Evolutionary conservation across 2,329 filamentous ascomycete genomes (phyloP), one percentile per base, ranked within the genome.

Genomic region (Ceratocystis diversiconidia): DNA sequence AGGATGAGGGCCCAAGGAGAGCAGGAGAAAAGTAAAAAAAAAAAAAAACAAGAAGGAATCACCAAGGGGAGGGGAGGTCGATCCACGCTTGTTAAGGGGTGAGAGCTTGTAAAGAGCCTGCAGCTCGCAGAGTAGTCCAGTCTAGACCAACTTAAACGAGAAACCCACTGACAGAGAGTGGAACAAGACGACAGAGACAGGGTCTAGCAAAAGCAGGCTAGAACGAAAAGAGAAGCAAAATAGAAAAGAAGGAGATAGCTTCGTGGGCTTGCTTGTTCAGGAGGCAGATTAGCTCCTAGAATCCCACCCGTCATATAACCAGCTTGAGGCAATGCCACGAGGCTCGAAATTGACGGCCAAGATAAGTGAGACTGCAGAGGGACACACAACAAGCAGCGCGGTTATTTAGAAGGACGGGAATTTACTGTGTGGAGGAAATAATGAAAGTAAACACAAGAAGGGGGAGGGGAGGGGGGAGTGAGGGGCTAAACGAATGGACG

Each of bases 401-500:
- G 19, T 3, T 55, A 28, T 28, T 12, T 1, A 25, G 5, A 25
- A 55, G 50, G 44, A 15, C 19, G 44, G 15, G 17, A 19, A 6
- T 48, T n/a, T 19, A 17, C 19, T 19, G 8, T 19, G 44, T 19
- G 15, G 6, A 12, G 10, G 36, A 12, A 41, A 32, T 32, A 32
- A 44, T 44, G 17, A 28, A 19, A 62, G n/a, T n/a, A 48, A 44
- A 15, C 32, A 61, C 48, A 52, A 52, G 44, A 50, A 30, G 7
- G 32, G 8, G 8, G 32, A 8, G 8, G 10, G 36, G 32, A 10
- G 32, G 32, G 32, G 36, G 36, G 10, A 36, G 8, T 36, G 32
- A 41, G 48, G 19, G 36, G 41, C 41, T 32, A 44, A 64, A 64
- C 48, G 62, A 64, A 28, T 64, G 62, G 62, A 64, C 62, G 62